phyloP scores from a whole-genome alignment of 306 rosid species.

The Ceratonia siliqua region DNA sequence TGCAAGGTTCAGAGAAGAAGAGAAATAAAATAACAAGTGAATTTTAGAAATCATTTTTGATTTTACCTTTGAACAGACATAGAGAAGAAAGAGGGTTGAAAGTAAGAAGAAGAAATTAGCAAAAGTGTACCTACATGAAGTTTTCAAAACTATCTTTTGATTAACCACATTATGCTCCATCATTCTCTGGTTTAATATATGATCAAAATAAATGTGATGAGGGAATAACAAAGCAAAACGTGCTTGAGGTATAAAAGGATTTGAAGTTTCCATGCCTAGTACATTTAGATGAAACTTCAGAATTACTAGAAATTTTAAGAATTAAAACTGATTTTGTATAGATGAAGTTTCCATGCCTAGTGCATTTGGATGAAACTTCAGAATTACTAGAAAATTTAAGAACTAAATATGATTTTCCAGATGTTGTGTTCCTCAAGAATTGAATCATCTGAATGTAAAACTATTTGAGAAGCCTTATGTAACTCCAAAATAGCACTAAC shows the following conservation, averaged over 20 bases:
- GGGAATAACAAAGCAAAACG: slow-evolving; percentile 44
- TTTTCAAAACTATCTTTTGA: slow-evolving; percentile 43
- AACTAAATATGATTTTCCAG: not conserved
- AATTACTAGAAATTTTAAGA: not conserved
- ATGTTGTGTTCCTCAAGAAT: slow-evolving; percentile 35
- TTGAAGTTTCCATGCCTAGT: too few relatives aligned
- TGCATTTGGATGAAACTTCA: not conserved
- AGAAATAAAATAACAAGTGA: not conserved
- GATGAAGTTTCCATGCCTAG: too few relatives aligned
- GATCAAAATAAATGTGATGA: slow-evolving; percentile 42
- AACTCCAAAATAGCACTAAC: slow-evolving; percentile 45
- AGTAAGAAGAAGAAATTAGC: not conserved
- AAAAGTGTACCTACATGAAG: slow-evolving; percentile 44
- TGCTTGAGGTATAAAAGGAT: slow-evolving; percentile 27
- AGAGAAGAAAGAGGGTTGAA: not conserved
- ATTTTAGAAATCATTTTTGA: too few relatives aligned
- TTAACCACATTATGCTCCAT: slow-evolving; percentile 41
- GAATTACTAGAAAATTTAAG: not conserved
- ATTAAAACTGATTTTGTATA: not conserved
- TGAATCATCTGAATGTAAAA: slow-evolving; percentile 44
- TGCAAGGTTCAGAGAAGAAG: slow-evolving; percentile 31
- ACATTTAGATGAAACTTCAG: not conserved
- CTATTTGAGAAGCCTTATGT: slow-evolving; percentile 54
- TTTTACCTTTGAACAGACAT: not conserved
- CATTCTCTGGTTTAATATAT: slow-evolving; percentile 29